These are phyloP conservation scores for Brettanomyces bruxellensis DNA, from an alignment of 805 yeast genomes.

Conservation along the genomic window DNA sequence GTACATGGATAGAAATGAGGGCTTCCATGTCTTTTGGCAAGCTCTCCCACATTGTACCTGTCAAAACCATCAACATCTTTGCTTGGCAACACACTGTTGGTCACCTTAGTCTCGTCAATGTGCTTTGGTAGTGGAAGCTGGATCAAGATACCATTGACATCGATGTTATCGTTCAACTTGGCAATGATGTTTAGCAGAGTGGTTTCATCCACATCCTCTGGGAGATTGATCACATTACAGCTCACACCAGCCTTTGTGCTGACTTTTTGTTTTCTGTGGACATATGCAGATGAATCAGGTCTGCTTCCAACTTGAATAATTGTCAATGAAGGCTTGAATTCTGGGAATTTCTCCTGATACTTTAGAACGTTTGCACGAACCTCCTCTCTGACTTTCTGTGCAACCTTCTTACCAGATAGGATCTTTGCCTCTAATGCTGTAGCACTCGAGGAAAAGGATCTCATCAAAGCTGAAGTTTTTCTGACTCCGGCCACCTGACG, in stretches of 20 bases:
- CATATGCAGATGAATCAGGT: conserved; percentile 76
- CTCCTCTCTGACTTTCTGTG: conserved; percentile 35
- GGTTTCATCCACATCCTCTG: conserved; percentile 46
- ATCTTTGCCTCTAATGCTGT: conserved; percentile 18
- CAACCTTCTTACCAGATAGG: conserved; percentile 39
- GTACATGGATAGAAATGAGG: conserved; percentile 77
- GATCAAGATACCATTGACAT: conserved; percentile 64
- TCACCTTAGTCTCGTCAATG: conserved; percentile 56
- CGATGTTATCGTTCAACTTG: conserved; percentile 45
- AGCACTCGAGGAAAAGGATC: conserved; percentile 6
- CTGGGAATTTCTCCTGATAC: conserved; percentile 36
- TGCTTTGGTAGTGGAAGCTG: conserved; percentile 73
- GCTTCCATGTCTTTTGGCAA: conserved; percentile 61
- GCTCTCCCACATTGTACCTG: conserved; percentile 67
- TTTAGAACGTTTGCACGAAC: conserved; percentile 32
- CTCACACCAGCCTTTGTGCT: conserved; percentile 60
- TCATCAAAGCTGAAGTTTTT: too few relatives aligned
- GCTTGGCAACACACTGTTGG: conserved; percentile 53
- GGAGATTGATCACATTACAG: conserved; percentile 52
- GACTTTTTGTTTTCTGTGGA: conserved; percentile 71
- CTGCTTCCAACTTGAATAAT: conserved; percentile 73
- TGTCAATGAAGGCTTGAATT: conserved; percentile 55
- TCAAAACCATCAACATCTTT: conserved; percentile 86
- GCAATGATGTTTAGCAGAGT: conserved; percentile 46
- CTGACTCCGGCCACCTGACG: too few relatives aligned